Conservation (phyloP, 1,284 basidiomycete genomes). For the Cutaneotrichosporon sp. region DNA sequence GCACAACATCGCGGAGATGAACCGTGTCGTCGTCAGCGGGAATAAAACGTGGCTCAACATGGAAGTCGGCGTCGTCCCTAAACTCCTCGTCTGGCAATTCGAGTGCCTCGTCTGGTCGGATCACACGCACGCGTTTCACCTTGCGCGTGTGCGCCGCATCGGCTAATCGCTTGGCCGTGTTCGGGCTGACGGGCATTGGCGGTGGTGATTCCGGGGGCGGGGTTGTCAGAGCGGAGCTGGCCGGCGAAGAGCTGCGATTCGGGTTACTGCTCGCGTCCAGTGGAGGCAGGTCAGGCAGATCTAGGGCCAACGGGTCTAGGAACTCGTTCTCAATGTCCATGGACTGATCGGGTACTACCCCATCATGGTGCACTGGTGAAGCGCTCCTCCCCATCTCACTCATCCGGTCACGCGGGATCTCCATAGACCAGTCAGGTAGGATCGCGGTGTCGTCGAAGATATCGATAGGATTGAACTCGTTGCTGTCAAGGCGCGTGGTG, state of each 20-base stretch:
- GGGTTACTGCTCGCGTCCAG: conserved; percentile 31
- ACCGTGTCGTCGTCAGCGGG: conserved; percentile 74
- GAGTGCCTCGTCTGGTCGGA: conserved; percentile 62
- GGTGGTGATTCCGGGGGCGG: conserved; percentile 38
- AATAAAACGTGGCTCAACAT: conserved; percentile 67
- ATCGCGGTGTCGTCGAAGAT: conserved; percentile 43
- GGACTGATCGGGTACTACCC: no score
- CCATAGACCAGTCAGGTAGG: conserved; percentile 1
- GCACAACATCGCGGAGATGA: conserved; percentile 73
- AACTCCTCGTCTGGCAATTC: conserved; percentile 49
- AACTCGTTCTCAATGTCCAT: no score
- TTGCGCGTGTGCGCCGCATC: conserved; percentile 24
- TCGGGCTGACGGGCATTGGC: conserved; percentile 52
- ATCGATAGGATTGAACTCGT: conserved; percentile 58
- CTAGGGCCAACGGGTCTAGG: no score
- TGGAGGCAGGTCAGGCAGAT: conserved; percentile 37
- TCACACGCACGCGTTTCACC: conserved; percentile 56
- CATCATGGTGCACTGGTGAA: no score
- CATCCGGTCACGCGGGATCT: no score
- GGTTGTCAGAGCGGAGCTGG: conserved; percentile 25
- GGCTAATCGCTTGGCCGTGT: conserved; percentile 50
- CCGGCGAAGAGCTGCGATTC: not conserved
- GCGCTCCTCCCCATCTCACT: no score
- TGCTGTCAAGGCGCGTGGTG: conserved; percentile 66
- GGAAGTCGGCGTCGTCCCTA: conserved; percentile 64